These are phyloP conservation scores for Cavenderia fasciculata DNA, from an alignment of 78 protist genomes.

Conservation along the genomic window DNA sequence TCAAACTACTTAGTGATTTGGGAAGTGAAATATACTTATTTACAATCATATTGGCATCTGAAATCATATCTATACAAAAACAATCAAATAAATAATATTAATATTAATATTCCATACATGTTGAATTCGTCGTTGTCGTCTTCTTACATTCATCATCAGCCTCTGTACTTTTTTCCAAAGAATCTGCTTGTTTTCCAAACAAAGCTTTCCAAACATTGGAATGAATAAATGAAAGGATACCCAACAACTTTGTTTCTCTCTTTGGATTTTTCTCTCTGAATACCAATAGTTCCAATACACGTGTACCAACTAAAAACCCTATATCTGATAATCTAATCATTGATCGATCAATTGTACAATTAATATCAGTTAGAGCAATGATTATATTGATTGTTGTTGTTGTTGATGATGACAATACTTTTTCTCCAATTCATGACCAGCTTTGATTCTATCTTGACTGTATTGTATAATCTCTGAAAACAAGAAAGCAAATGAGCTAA, in stretches of 20 bases:
- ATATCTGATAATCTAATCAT: conserved; percentile 82
- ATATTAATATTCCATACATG: too few relatives aligned
- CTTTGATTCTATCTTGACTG: conserved; percentile 80
- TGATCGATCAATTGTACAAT: background rate
- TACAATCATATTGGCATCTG: conserved; percentile 75
- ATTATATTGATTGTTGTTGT: background rate
- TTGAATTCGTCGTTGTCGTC: too few relatives aligned
- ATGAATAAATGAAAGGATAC: conserved; percentile 85
- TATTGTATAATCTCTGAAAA: conserved; percentile 94
- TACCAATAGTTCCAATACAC: conserved; percentile 84
- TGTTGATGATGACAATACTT: conserved; percentile 49
- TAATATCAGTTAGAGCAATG: background rate
- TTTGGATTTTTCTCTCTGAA: conserved; percentile 80
- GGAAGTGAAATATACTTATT: conserved; percentile 85
- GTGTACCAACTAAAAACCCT: conserved; percentile 88
- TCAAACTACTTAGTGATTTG: conserved; percentile 64
- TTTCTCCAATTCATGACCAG: conserved; percentile 84
- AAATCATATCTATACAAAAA: conserved; percentile 51
- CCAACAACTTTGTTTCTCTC: conserved; percentile 88
- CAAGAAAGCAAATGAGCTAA: conserved; percentile 89
- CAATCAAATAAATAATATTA: too few relatives aligned
- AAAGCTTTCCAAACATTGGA: conserved; percentile 87
- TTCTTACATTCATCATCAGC: conserved; percentile 86
- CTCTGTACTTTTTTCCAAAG: conserved; percentile 77
- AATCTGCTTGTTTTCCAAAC: conserved; percentile 91